Evolutionary conservation across 768 basidiomycete genomes (phyloP).

Genomic region (Russula vinacea): DNA sequence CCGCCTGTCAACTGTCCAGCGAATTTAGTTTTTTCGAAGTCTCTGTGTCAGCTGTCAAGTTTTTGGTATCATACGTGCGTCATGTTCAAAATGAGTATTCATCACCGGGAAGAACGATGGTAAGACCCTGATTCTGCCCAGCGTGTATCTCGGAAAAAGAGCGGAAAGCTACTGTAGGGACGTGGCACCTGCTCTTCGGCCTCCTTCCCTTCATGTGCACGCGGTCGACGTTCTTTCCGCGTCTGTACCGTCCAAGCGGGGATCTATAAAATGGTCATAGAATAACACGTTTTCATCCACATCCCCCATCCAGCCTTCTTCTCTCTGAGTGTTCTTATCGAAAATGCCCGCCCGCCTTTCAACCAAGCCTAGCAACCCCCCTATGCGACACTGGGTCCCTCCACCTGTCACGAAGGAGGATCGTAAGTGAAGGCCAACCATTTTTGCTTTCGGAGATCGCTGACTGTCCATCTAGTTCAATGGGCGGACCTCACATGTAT

Average conservation of each 20-base stretch:
- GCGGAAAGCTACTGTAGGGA: constrained; percentile 10
- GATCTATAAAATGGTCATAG: constrained; percentile 6
- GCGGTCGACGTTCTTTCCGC: background rate
- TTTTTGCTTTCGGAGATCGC: background rate
- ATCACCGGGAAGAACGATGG: background rate
- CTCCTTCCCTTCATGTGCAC: background rate
- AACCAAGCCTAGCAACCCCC: constrained; percentile 18
- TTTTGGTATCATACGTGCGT: background rate
- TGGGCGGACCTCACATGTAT: constrained; percentile 39
- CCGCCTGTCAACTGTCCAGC: background rate
- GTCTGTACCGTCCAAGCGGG: constrained; percentile 6
- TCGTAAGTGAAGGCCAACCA: constrained; percentile 21
- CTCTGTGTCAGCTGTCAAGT: background rate
- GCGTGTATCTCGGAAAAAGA: constrained; percentile 11
- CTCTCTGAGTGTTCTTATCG: background rate
- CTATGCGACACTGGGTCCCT: constrained; percentile 31
- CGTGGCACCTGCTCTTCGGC: background rate
- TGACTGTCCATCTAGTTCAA: constrained; percentile 34
- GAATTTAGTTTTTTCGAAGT: constrained; percentile 6
- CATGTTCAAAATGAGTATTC: background rate
- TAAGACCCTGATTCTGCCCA: constrained; percentile 9
- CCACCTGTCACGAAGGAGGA: constrained; percentile 32
- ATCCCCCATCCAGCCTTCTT: background rate
- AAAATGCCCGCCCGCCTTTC: constrained; percentile 28
- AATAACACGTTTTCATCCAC: background rate